Conservation (phyloP, 768 basidiomycete genomes). For the Crepidotus variabilis region DNA sequence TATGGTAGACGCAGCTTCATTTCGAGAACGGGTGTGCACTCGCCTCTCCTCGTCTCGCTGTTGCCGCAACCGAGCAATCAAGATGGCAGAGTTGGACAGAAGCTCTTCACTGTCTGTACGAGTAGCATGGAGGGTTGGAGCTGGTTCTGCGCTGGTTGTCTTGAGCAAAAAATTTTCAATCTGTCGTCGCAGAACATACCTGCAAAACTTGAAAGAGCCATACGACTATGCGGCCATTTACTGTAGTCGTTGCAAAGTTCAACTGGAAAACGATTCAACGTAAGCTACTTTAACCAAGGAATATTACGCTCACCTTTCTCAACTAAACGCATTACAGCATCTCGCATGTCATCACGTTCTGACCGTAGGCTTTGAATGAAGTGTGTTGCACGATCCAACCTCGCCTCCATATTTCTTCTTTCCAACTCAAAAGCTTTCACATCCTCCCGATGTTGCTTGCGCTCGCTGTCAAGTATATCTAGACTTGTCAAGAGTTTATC, state of each 20-base stretch:
- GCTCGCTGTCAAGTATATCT: neutral
- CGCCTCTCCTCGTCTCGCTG: constrained; percentile 42
- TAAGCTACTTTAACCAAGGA: neutral
- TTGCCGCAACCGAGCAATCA: constrained; percentile 37
- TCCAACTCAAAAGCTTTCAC: constrained; percentile 27
- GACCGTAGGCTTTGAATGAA: constrained; percentile 32
- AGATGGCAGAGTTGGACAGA: constrained; percentile 27
- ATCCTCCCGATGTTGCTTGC: constrained; percentile 20
- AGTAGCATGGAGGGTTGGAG: neutral
- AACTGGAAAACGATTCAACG: constrained; percentile 25
- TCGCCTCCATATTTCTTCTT: constrained; percentile 30
- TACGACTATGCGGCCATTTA: constrained; percentile 42
- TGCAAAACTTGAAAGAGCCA: constrained; percentile 35
- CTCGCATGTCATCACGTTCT: constrained; percentile 51
- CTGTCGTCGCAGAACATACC: constrained; percentile 27
- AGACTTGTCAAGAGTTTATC: neutral
- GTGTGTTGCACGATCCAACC: constrained; percentile 31
- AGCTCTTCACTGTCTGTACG: constrained; percentile 20
- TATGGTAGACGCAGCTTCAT: constrained; percentile 37
- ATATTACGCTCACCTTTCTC: constrained; percentile 48
- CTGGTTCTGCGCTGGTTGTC: neutral
- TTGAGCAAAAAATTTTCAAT: neutral
- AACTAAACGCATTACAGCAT: constrained; percentile 48
- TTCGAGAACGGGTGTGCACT: constrained; percentile 34
- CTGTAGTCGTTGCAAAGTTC: constrained; percentile 41